Evolutionary conservation across 495 filamentous ascomycete species (phyloP).

Genomic region (Aspergillus bertholletiae): DNA sequence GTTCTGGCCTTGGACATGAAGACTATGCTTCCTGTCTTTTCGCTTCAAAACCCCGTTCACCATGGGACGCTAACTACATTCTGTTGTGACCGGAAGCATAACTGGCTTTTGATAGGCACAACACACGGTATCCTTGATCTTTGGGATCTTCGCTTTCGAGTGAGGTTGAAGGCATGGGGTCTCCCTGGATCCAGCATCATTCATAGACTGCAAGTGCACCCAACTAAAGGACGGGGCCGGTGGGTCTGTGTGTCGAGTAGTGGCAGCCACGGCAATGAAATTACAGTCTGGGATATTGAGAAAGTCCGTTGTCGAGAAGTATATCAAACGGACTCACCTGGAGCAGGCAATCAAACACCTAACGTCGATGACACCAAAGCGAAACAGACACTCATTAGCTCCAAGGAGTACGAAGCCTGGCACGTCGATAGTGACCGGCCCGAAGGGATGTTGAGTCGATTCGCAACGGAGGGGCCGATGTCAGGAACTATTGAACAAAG

Average conservation of each 20-base stretch:
- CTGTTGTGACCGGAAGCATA: conserved; percentile 75
- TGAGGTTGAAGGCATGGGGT: conserved; percentile 85
- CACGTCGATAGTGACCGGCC: conserved; percentile 85
- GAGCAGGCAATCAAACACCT: conserved; percentile 11
- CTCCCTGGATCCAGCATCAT: conserved; percentile 79
- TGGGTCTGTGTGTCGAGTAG: conserved; percentile 87
- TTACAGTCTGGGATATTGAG: conserved; percentile 95
- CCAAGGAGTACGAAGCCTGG: conserved; percentile 78
- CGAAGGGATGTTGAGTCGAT: conserved; percentile 84
- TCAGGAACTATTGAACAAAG: conserved; percentile 46
- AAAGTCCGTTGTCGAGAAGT: conserved; percentile 86
- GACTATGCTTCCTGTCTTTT: conserved; percentile 78
- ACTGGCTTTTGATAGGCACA: conserved; percentile 89
- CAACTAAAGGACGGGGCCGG: conserved; percentile 67
- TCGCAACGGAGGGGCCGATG: conserved; percentile 57
- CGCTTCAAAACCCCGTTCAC: conserved; percentile 83
- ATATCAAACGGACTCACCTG: conserved; percentile 57
- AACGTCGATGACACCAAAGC: conserved; percentile 11
- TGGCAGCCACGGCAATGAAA: conserved; percentile 77
- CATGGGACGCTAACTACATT: conserved; percentile 94
- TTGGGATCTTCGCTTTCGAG: conserved; percentile 92
- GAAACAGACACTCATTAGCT: conserved; percentile 34
- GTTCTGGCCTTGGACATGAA: conserved; percentile 84
- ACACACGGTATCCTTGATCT: conserved; percentile 90
- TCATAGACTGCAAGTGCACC: conserved; percentile 74